These are phyloP conservation scores for Wickerhamiella azyma DNA, from an alignment of 805 yeast species.

Conservation along the genomic window DNA sequence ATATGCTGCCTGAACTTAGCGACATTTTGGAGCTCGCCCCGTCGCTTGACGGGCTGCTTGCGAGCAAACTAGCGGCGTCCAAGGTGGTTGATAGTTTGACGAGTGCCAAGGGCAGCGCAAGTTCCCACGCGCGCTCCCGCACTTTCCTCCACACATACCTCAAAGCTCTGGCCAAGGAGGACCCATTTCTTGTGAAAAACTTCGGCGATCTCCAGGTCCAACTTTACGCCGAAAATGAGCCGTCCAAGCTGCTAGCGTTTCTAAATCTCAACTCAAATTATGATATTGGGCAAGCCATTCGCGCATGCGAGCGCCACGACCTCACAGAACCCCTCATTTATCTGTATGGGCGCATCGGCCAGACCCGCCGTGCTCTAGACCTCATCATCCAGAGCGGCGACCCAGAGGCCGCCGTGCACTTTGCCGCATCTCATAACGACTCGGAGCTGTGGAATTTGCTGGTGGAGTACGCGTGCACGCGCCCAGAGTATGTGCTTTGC, in stretches of 20 bases:
- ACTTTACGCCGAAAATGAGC: constrained; percentile 51
- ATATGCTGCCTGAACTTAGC: constrained; percentile 38
- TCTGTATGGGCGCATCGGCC: constrained; percentile 70
- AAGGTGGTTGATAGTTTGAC: constrained; percentile 36
- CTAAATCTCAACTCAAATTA: constrained; percentile 42
- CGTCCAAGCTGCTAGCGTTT: constrained; percentile 42
- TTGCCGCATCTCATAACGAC: constrained; percentile 56
- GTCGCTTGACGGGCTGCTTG: constrained; percentile 10
- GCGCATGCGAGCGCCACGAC: constrained; percentile 40
- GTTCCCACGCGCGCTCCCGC: neutral
- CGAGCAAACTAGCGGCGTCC: constrained; percentile 1
- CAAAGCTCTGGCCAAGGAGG: constrained; percentile 41
- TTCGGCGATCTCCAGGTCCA: constrained; percentile 56
- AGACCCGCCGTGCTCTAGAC: constrained; percentile 56
- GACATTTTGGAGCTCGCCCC: constrained; percentile 18
- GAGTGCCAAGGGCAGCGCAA: too few species aligned
- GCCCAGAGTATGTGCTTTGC: constrained; percentile 65
- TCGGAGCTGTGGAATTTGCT: constrained; percentile 70
- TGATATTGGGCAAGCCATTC: constrained; percentile 57
- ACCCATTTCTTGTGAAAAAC: constrained; percentile 39
- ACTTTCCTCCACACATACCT: constrained; percentile 30
- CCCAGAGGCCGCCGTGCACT: constrained; percentile 66
- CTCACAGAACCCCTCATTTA: constrained; percentile 64
- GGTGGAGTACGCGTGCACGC: constrained; percentile 52
- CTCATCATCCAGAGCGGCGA: constrained; percentile 69